phyloP scores from a whole-genome alignment of 2,329 filamentous ascomycete genomes.

The Fusarium nygamai region DNA sequence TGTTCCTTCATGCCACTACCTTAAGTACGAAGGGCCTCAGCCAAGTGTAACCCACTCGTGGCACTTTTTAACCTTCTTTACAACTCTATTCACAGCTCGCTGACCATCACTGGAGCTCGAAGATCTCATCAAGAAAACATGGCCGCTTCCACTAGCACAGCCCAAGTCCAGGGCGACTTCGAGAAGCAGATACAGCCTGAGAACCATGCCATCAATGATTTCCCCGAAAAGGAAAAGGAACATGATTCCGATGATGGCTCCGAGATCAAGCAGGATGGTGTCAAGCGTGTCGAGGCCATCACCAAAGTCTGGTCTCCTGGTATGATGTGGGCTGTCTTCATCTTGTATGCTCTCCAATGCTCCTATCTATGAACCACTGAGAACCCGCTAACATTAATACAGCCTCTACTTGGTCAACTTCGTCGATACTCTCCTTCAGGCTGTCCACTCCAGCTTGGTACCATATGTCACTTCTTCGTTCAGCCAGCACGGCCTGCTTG shows the following conservation, averaged over 20 bases:
- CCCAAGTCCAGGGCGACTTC: slow-evolving; percentile 12
- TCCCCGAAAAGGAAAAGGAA: slow-evolving; percentile 22
- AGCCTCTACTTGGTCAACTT: slow-evolving; percentile 55
- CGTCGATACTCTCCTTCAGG: slow-evolving; percentile 50
- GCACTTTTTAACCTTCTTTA: neutral
- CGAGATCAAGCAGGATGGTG: slow-evolving; percentile 50
- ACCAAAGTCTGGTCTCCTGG: slow-evolving; percentile 52
- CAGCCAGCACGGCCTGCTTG: slow-evolving; percentile 70
- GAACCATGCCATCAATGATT: slow-evolving; percentile 2
- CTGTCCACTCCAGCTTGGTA: slow-evolving; percentile 59
- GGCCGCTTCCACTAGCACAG: neutral
- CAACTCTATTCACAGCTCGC: neutral
- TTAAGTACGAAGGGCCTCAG: neutral
- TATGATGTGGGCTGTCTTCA: slow-evolving; percentile 52
- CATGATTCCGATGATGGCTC: slow-evolving; percentile 37
- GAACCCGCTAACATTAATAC: neutral
- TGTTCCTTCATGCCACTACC: neutral
- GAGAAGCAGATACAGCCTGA: slow-evolving; percentile 33
- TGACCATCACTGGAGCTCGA: neutral
- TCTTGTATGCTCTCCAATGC: slow-evolving; percentile 44
- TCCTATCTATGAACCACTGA: neutral
- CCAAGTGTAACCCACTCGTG: neutral
- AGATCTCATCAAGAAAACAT: neutral
- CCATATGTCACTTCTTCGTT: slow-evolving; percentile 75
- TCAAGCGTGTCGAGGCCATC: slow-evolving; percentile 52